Base-by-base conservation (phyloP, 164 flowering plant genomes). In the Chimonanthus praecox region DNA sequence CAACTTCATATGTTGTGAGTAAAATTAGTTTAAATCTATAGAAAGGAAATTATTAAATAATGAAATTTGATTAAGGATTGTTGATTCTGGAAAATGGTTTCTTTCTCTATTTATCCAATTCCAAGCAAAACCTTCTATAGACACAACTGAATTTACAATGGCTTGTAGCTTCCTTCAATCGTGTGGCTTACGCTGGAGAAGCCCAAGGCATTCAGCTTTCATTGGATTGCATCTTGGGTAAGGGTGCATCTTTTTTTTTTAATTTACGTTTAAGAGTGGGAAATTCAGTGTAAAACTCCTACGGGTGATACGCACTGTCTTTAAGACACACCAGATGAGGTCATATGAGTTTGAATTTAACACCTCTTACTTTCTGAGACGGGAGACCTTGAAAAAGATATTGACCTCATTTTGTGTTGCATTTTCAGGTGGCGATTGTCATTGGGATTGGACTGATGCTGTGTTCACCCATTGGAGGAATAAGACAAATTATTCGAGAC, bases 1-100 rank as follows among this genome's bases (percentile, higher is more conserved):
- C 83, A 8, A 80, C 77, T 8, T 75, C 86, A 54, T 84, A 72
- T 70, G 79, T 72, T 46, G 86, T 84, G 68, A 84, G 83, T 70
- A 15, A 51, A 33, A 1, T 0, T 33, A 33, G 33, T 33, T 0
- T 33, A 33, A 33, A 0, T 33, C 33, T 33, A 33, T 33, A 33
- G 33, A 33, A 33, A 33, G 33, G 33, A 33, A 33, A 33, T 33
- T 33, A 33, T 1, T 33, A 33, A 0, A 33, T 33, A 33, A 33
- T 33, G 33, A 1, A 33, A 33, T 33, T 33, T 33, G 33, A 33
- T 33, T 0, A 33, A 33, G 33, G 33, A 33, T 33, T 33, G 33
- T 33, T 33, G 5, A 21, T 75, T 21, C 16, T 21, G 3, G 16
- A 73, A 64, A n/a, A 7, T 49, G 47, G 6, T 13, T 4, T 13